phyloP scores from a whole-genome alignment of 140 eudicot genomes.

The Oenanthe javanica region DNA sequence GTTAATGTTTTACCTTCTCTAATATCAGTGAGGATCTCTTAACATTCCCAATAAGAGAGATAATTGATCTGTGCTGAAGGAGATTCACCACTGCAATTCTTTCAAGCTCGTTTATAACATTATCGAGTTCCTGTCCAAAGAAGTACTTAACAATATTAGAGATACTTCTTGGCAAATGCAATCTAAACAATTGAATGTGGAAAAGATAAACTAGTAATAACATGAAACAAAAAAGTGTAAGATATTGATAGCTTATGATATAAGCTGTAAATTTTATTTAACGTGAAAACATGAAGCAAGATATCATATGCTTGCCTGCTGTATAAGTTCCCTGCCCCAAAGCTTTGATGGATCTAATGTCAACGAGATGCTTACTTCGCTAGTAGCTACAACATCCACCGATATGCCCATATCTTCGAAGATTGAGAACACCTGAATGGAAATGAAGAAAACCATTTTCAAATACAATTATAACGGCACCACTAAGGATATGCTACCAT shows the following conservation, averaged over 20 bases:
- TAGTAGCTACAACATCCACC: slow-evolving; percentile 96
- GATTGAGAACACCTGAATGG: slow-evolving; percentile 54
- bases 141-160: slow-evolving; percentile 2
- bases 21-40: slow-evolving; percentile 83
- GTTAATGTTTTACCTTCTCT: slow-evolving; percentile 54
- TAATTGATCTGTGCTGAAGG: slow-evolving; percentile 71
- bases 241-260: neutral
- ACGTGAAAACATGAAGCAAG: slow-evolving; percentile 3
- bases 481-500: too few species aligned
- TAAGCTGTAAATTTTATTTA: neutral
- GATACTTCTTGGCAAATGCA: neutral
- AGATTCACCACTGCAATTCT: slow-evolving; percentile 82
- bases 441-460: slow-evolving; percentile 13
- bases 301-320: slow-evolving; percentile 67
- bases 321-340: slow-evolving; percentile 87
- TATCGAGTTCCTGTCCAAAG: slow-evolving; percentile 70
- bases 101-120: slow-evolving; percentile 79
- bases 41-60: slow-evolving; percentile 90
- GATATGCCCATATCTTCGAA: slow-evolving; percentile 95
- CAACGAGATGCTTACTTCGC: slow-evolving; percentile 92
- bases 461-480: too few species aligned
- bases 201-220: neutral
- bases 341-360: slow-evolving; percentile 94
- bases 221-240: neutral
- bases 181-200: neutral